phyloP scores from a whole-genome alignment of 805 yeast species.

The Ogataea ganodermae region DNA sequence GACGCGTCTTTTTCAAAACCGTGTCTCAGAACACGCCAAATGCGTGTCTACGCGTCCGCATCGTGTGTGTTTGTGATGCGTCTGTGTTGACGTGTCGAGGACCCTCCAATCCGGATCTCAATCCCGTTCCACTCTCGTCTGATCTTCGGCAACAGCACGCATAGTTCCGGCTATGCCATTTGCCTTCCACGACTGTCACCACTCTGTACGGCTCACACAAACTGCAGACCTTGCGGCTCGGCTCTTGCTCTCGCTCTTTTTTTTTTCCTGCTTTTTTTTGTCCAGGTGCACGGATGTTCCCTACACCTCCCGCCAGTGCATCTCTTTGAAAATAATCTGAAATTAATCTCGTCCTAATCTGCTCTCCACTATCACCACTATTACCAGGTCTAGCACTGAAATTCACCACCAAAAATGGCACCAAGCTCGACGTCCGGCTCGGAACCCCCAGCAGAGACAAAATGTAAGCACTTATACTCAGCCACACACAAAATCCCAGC shows the following conservation, averaged over 20 bases:
- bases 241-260: too few relatives aligned
- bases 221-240: not conserved
- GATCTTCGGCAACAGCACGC: not conserved
- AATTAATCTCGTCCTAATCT: not conserved
- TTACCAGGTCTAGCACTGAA: not conserved
- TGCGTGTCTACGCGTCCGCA: conserved; percentile 3
- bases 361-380: not conserved
- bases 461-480: conserved; percentile 2
- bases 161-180: not conserved
- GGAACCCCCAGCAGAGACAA: conserved; percentile 10
- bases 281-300: not conserved
- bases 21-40: not conserved
- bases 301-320: not conserved
- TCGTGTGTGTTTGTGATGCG: conserved; percentile 5
- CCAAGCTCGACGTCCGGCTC: conserved; percentile 8
- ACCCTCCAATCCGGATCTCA: conserved; percentile 4
- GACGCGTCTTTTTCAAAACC: conserved; percentile 6
- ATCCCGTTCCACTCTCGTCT: not conserved
- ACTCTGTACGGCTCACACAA: too few relatives aligned
- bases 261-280: not conserved
- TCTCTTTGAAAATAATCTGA: not conserved
- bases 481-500: not conserved
- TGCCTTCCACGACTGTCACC: too few relatives aligned
- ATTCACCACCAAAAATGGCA: conserved; percentile 6
- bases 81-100: conserved; percentile 6